Conservation (phyloP, 2,329 filamentous ascomycete species). For the Geoglossum cookeanum region DNA sequence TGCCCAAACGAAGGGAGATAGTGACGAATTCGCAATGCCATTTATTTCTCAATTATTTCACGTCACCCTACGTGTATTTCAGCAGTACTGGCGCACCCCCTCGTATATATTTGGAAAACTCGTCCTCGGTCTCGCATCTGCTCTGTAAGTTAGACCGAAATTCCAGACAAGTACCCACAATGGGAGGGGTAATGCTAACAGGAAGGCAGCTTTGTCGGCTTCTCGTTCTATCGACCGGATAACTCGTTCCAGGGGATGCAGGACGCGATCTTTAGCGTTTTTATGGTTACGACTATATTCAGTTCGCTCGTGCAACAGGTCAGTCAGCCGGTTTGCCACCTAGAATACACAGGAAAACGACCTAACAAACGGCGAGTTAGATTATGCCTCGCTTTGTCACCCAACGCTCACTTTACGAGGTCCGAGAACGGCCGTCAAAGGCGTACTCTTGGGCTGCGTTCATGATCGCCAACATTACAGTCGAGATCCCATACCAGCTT, state of each 20-base stretch:
- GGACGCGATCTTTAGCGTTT: conserved; percentile 29
- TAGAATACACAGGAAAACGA: conserved; percentile 16
- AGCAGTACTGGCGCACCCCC: conserved; percentile 45
- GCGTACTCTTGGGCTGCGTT: conserved; percentile 64
- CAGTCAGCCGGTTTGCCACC: conserved; percentile 11
- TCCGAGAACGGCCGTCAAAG: conserved; percentile 55
- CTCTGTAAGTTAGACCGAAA: conserved; percentile 24
- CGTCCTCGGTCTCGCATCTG: conserved; percentile 39
- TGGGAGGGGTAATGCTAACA: background rate
- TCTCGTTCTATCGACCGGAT: conserved; percentile 24
- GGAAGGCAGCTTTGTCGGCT: conserved; percentile 15
- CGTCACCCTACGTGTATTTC: conserved; percentile 38
- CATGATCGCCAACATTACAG: conserved; percentile 42
- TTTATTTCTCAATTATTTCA: conserved; percentile 32
- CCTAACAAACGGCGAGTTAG: conserved; percentile 13
- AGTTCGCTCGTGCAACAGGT: conserved; percentile 30
- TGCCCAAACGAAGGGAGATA: background rate
- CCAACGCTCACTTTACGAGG: conserved; percentile 44
- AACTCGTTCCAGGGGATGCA: conserved; percentile 23
- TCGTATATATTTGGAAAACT: conserved; percentile 26
- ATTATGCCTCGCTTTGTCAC: conserved; percentile 41
- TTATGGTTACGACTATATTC: conserved; percentile 28
- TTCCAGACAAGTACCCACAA: conserved; percentile 6
- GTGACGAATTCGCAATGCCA: conserved; percentile 43
- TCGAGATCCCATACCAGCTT: conserved; percentile 51